Base-by-base conservation (phyloP, 2,329 filamentous ascomycete genomes). In the Periconia sp. region DNA sequence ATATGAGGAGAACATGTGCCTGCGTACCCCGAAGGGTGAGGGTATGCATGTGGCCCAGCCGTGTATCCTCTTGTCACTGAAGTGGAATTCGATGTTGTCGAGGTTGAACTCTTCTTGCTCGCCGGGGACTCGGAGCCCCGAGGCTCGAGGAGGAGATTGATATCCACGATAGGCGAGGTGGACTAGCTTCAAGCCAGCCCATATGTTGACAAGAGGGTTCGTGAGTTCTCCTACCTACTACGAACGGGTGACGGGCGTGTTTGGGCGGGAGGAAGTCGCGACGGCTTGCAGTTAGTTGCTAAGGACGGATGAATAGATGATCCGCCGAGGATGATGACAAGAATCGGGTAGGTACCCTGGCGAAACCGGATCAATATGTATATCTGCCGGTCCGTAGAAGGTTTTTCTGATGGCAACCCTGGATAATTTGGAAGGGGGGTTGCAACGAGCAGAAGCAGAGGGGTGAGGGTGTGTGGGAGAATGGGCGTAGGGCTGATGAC, bases 141-240 rank as follows among this genome's bases (percentile, higher is more conserved):
- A 72, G 82, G 83, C 82, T 92, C 90, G 77, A 96, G 84, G 63
- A 96, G 85, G 64, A 89, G 87, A 77, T 90, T 86, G 89, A 96
- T 95, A 92, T 96, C 92, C 92, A 96, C 88, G 84, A 82, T 92
- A 85, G 81, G 85, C 83, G 82, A 82, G 62, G 61, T 58, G 61
- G 68, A 75, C 75, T 72, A 72, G 76, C 73, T 57, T 66, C 57
- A 48, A 60, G 64, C 77, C 73, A 78, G 76, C 74, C 74, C 73
- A 76, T 74, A 65, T 57, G 63, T 58, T 62, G 57, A 52, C 44
- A 50, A 37, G 17, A 23, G 41, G 37, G 55, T 48, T 50, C 50
- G 50, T 58, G 62, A 57, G 37, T 27, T 27, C 53, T 61, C 50
- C 45, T 52, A 55, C 46, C 50, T 56, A 55, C 59, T 47, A 57